phyloP scores from a whole-genome alignment of 768 basidiomycete genomes.

The Rickenella mellea region DNA sequence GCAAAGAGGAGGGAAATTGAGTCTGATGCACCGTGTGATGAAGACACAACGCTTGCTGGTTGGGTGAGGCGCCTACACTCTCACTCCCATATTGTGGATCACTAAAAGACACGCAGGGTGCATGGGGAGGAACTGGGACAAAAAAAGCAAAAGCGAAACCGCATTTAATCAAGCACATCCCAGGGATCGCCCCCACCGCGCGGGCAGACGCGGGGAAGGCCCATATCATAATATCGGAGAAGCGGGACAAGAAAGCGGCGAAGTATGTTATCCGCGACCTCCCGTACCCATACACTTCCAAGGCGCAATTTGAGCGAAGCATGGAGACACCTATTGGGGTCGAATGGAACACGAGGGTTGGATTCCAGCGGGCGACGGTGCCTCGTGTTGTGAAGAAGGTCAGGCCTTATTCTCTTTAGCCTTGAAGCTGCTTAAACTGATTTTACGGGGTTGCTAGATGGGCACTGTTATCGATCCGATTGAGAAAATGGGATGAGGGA shows the following conservation, averaged over 20 bases:
- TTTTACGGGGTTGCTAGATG: slow-evolving; percentile 43
- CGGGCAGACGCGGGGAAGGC: slow-evolving; percentile 80
- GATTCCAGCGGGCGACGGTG: slow-evolving; percentile 75
- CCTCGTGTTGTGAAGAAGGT: slow-evolving; percentile 87
- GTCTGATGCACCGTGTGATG: slow-evolving; percentile 76
- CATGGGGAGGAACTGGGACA: slow-evolving; percentile 82
- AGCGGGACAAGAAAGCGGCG: slow-evolving; percentile 85
- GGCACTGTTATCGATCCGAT: slow-evolving; percentile 63
- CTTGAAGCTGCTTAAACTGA: background rate
- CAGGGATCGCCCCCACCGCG: slow-evolving; percentile 68
- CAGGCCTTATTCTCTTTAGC: slow-evolving; percentile 7
- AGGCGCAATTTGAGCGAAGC: slow-evolving; percentile 82
- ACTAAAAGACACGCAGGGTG: slow-evolving; percentile 43
- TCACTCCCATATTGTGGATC: background rate
- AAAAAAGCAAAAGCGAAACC: slow-evolving; percentile 52
- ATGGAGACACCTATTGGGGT: slow-evolving; percentile 75
- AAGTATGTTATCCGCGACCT: slow-evolving; percentile 88
- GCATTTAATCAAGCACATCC: slow-evolving; percentile 68
- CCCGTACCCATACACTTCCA: slow-evolving; percentile 90
- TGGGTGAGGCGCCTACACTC: slow-evolving; percentile 58
- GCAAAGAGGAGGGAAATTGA: slow-evolving; percentile 77
- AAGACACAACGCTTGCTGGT: slow-evolving; percentile 87
- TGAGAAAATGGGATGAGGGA: slow-evolving; percentile 36
- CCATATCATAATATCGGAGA: slow-evolving; percentile 93
- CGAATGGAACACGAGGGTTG: slow-evolving; percentile 90